A percentile compares a stretch with the other conserved stretches of the same genome.
phyloP scores from a whole-genome alignment of 192 early-diverging fungal species.

The Jimgerdemannia flammicorona region DNA sequence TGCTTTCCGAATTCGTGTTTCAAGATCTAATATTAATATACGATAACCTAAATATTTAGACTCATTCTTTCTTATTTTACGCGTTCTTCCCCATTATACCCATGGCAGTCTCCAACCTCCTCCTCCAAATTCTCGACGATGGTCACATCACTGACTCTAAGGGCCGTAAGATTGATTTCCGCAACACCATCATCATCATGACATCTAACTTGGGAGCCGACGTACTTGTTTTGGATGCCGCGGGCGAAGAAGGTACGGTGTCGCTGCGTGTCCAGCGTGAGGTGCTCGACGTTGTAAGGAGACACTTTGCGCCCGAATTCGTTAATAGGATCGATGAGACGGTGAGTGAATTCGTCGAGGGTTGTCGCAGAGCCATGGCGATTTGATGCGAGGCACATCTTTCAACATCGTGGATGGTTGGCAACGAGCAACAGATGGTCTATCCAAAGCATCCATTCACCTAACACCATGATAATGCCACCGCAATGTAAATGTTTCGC shows the following conservation, averaged over 20 bases:
- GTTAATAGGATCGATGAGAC: constrained; percentile 96
- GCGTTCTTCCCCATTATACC: background rate
- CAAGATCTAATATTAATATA: no score
- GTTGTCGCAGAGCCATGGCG: no score
- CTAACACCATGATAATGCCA: background rate
- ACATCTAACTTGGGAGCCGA: constrained; percentile 51
- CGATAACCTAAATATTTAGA: no score
- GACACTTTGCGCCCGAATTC: constrained; percentile 88
- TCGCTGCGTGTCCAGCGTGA: constrained; percentile 25
- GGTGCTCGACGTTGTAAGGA: constrained; percentile 83
- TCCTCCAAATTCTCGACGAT: constrained; percentile 89
- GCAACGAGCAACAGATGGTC: no score
- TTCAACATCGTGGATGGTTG: no score
- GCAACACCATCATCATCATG: constrained; percentile 94
- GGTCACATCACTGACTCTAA: constrained; percentile 90
- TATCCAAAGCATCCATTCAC: no score
- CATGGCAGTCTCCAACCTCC: constrained; percentile 68
- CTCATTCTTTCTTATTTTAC: no score
- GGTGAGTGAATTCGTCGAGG: constrained; percentile 30
- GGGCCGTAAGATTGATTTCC: constrained; percentile 90
- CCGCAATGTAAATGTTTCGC: background rate
- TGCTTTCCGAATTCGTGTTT: constrained; percentile 1
- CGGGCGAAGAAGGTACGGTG: constrained; percentile 17
- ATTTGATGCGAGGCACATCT: no score
- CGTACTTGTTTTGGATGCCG: constrained; percentile 28